Evolutionary conservation across 2,329 filamentous ascomycete species (phyloP), one percentile per base, ranked within the genome.

Genomic region (Epichloe typhina): DNA sequence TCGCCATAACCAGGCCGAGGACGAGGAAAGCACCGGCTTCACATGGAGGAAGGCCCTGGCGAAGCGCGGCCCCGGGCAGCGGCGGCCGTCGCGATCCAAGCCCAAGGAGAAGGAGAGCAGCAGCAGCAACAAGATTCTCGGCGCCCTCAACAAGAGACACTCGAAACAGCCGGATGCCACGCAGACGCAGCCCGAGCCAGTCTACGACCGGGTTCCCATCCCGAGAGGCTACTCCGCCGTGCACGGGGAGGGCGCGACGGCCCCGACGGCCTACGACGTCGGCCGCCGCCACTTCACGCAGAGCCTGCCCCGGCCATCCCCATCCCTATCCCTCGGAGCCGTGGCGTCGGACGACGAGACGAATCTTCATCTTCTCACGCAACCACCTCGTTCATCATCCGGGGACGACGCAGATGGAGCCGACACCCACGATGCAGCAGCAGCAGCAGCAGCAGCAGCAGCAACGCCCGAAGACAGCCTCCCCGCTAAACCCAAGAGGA

Each of bases 131-230:
- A 68, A 63, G 52, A 50, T 68, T 1, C 51, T 66, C 0, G 58
- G 60, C 1, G 64, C 64, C 1, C 63, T 68, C 44, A 67, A 64
- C 44, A 67, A 64, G 53, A 59, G 62, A 56, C 56, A 52, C 33
- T 62, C 62, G 4, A 67, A 62, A 52, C 59, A 58, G 19, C 3
- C 35, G 11, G 42, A 50, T n/a, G 41, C 15, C 17, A 21, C n/a
- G 5, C n/a, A 12, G 3, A 15, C 21, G 15, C 46, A 52, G 15
- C 43, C 50, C 4, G 68, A 69, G 44, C 67, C 62, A 4, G 3
- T 11, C 60, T 71, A 71, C 38, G 66, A 58, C 3, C 57, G 59
- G 12, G 65, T 71, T 1, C 66, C 69, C 1, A 69, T 70, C 37
- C 69, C 69, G 0, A 56, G 53, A 26, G 61, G 62, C 12, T 71